Conservation (phyloP, 176 grass and related monocot genomes). For the Eragrostis nindensis region DNA sequence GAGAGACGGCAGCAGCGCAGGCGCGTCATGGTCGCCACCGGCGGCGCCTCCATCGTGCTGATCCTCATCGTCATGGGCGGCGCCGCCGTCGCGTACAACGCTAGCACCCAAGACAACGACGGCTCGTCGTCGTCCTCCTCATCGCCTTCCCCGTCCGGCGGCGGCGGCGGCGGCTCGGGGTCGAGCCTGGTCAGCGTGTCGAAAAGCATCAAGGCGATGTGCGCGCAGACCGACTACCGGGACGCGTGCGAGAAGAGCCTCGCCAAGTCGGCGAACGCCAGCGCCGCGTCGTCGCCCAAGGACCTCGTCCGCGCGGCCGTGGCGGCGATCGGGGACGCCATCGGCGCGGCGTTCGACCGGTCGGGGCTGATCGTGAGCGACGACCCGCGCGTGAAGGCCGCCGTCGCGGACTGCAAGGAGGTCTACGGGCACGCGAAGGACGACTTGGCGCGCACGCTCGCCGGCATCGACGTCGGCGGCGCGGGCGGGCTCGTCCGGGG, state of each 20-base stretch:
- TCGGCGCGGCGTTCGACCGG: conserved; percentile 45
- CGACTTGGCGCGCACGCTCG: conserved; percentile 53
- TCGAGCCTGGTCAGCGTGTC: conserved; percentile 19
- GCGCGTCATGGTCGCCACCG: conserved; percentile 49
- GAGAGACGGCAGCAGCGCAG: conserved; percentile 59
- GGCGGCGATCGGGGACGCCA: conserved; percentile 47
- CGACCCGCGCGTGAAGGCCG: conserved; percentile 55
- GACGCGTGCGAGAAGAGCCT: conserved; percentile 63
- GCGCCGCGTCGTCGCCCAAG: conserved; percentile 50
- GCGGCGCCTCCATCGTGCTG: conserved; percentile 42
- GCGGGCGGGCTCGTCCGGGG: conserved; percentile 29
- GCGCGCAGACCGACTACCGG: conserved; percentile 57
- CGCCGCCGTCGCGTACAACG: conserved; percentile 48
- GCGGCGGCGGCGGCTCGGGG: not conserved
- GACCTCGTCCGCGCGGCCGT: conserved; percentile 61
- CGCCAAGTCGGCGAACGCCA: conserved; percentile 50
- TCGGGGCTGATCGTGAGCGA: conserved; percentile 34
- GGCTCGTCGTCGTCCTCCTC: not conserved
- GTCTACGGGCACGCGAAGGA: conserved; percentile 44
- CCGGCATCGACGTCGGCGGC: conserved; percentile 41
- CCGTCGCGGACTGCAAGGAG: conserved; percentile 68
- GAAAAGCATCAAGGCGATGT: conserved; percentile 58
- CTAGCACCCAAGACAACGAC: not conserved
- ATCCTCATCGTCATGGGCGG: conserved; percentile 59
- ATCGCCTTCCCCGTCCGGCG: not conserved